Percentiles rank a stretch among this genome's conserved stretches.
These are phyloP conservation scores for Cylindrotheca closterium DNA, from an alignment of 108 stramenopile species.

Conservation along the genomic window DNA sequence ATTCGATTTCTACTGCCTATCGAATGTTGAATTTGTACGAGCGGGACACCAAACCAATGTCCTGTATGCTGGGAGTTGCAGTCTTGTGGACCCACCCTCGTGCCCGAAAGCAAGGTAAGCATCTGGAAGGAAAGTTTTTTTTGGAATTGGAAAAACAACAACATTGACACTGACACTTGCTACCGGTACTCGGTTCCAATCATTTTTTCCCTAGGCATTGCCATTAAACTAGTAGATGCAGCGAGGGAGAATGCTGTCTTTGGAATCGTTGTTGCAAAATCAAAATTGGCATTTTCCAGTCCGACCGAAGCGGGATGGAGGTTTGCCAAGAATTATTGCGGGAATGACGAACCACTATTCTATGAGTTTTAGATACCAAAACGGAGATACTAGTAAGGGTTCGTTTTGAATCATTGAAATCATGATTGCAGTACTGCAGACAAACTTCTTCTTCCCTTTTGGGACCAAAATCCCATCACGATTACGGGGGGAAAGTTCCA, in stretches of 20 bases:
- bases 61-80: constrained; percentile 57
- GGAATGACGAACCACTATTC: not conserved
- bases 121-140: not conserved
- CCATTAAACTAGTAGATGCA: constrained; percentile 58
- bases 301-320: constrained; percentile 67
- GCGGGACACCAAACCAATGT: constrained; percentile 25
- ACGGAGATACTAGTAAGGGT: too few species aligned
- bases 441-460: too few species aligned
- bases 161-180: not conserved
- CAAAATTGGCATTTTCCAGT: constrained; percentile 77
- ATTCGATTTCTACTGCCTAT: constrained; percentile 57
- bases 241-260: constrained; percentile 64
- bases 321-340: constrained; percentile 62
- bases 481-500: too few species aligned
- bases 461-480: too few species aligned
- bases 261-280: constrained; percentile 52
- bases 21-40: constrained; percentile 14
- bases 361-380: too few species aligned
- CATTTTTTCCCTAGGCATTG: constrained; percentile 39
- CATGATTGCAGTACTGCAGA: too few species aligned
- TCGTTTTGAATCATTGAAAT: too few species aligned
- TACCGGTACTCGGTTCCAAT: not conserved
- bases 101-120: constrained; percentile 32
- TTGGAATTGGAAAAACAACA: too few species aligned
- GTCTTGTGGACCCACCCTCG: constrained; percentile 73